Conservation (phyloP, 192 early-diverging fungal genomes). For the Podila clonocystis region DNA sequence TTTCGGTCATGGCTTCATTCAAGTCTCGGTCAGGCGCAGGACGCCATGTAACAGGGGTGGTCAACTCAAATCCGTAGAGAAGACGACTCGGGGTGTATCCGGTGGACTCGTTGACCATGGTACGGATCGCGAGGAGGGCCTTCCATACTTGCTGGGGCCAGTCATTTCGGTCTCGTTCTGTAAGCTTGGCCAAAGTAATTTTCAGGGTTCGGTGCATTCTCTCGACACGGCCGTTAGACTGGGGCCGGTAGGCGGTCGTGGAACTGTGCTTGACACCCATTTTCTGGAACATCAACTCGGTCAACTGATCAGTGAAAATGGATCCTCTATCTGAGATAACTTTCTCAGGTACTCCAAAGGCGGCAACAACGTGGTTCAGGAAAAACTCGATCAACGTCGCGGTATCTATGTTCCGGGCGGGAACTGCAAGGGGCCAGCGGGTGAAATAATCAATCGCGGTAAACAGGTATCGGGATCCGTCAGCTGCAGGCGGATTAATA, state of each 20-base stretch:
- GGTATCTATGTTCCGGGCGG: background rate
- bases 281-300: background rate
- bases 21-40: background rate
- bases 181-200: conserved; percentile 9
- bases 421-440: background rate
- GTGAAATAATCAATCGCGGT: conserved; percentile 2
- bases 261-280: background rate
- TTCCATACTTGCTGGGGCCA: conserved; percentile 8
- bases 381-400: background rate
- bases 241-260: conserved; percentile 20
- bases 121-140: conserved; percentile 12
- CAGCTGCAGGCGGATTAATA: background rate
- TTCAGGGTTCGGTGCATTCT: conserved; percentile 21
- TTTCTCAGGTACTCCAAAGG: conserved; percentile 19
- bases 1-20: conserved; percentile 1
- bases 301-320: conserved; percentile 9
- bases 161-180: background rate
- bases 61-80: conserved; percentile 16
- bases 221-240: conserved; percentile 23
- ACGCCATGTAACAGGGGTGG: conserved; percentile 6
- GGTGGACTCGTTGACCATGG: conserved; percentile 16
- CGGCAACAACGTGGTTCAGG: background rate
- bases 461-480: background rate
- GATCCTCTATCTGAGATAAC: conserved; percentile 18
- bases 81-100: conserved; percentile 8